Evolutionary conservation across 2,329 filamentous ascomycete species (phyloP), one percentile per base, ranked within the genome.

Genomic region (Fusarium sp.): DNA sequence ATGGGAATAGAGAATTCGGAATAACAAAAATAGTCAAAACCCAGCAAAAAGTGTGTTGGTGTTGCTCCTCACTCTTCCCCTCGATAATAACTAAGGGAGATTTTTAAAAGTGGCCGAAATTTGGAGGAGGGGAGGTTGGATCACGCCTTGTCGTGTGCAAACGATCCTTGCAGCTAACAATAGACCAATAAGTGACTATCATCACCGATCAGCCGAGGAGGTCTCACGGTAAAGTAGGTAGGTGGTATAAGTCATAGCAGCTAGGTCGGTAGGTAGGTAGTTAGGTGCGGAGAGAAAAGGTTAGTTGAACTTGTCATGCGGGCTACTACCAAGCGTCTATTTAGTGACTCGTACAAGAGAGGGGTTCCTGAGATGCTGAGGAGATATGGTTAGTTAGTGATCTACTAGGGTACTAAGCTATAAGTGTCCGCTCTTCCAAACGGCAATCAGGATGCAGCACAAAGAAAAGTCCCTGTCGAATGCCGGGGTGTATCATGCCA

Each of bases 141-240:
- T 73, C 72, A 75, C 72, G 56, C 59, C 69, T 75, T 63, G 72
- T 56, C 59, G 54, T 65, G 68, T 74, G 65, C 72, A 55, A 62
- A 54, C 55, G 26, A 74, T 67, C 72, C 72, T 73, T 74, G 69
- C 60, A 68, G 51, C 36, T 48, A 62, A 41, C 35, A 55, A 18
- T 55, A 55, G 51, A 50, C 55, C 55, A 50, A 50, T 42, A 56
- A 26, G 48, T 45, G 50, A 24, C 44, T 42, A 39, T 59, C 36
- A 70, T 74, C 36, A 59, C 57, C 67, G 63, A 68, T 32, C 42
- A 68, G 35, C 50, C 63, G 50, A 61, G 50, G 35, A 41, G 17
- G n/a, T 32, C 41, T 35, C 35, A 58, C 41, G 47, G 35, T n/a
- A 54, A 39, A 26, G 44, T 57, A 56, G n/a, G 39, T 57, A 56